phyloP scores from a whole-genome alignment of 345 rosid species.

The Psidium guajava region DNA sequence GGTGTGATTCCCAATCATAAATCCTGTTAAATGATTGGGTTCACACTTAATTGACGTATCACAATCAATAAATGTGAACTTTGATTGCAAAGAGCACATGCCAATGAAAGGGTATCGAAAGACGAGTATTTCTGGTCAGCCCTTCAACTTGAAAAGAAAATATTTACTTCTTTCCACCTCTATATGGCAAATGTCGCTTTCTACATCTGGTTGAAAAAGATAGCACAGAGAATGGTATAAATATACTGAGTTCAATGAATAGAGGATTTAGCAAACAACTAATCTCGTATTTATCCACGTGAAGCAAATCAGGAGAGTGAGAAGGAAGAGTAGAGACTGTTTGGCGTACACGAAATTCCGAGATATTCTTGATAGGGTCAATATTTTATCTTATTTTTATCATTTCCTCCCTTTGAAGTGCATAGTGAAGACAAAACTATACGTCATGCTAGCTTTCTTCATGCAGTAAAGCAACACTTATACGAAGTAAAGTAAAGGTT shows the following conservation, averaged over 20 bases:
- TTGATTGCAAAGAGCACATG: neutral
- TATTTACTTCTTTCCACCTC: neutral
- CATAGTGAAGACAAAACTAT: neutral
- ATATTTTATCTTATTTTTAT: too few relatives aligned
- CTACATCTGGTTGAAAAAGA: neutral
- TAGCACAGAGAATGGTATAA: neutral
- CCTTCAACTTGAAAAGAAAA: neutral
- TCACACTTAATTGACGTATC: neutral
- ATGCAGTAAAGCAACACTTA: neutral
- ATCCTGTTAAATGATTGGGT: neutral
- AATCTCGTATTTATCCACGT: neutral
- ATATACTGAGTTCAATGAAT: neutral
- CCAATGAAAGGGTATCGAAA: neutral
- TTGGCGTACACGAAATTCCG: neutral
- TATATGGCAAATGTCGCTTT: neutral
- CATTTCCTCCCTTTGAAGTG: neutral
- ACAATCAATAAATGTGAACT: neutral
- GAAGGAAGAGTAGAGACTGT: neutral
- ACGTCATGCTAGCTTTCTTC: neutral
- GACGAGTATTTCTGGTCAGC: neutral
- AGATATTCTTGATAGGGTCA: neutral
- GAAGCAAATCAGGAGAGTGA: neutral
- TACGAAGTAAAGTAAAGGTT: neutral
- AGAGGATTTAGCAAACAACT: neutral
- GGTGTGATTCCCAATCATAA: neutral